Evolutionary conservation across 2,329 filamentous ascomycete genomes (phyloP), one percentile per base, ranked within the genome.

Genomic region (Aureobasidium zeae): DNA sequence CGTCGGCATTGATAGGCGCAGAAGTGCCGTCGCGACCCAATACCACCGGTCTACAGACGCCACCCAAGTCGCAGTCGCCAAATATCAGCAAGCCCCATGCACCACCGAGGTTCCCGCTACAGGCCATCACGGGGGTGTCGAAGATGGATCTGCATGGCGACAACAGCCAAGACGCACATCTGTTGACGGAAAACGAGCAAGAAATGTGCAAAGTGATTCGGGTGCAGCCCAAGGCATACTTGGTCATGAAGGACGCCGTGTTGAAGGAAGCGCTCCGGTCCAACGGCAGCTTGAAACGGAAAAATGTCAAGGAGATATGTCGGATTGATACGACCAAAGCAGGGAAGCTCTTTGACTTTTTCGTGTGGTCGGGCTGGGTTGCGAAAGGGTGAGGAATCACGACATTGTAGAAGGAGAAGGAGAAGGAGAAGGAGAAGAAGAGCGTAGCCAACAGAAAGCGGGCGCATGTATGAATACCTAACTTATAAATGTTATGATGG

Each of bases 181-280:
- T 98, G 0, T 69, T 98, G 31, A 86, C 83, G 1, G 73, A 79
- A 1, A 86, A 93, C 51, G 91, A 98, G 62, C 70, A 77, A 4
- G 86, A 94, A 56, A 68, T 98, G 0, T 98, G 91, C 66, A 84
- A 85, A 53, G 74, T 83, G 29, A 74, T 94, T 11, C 77, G 87
- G 30, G 67, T 98, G 41, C 83, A 91, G 62, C 91, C 91, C 1
- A 98, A 98, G 67, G 86, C 91, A 1, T 98, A 95, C 61, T 65
- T 95, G 4, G 86, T 86, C 57, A 86, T 96, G 63, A 98, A 98
- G 64, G 87, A 95, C 61, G 80, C 84, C 49, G 71, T 96, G n/a
- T 65, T 96, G 41, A 85, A 86, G 55, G 89, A 96, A 60, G 86
- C 89, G 0, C 76, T 94, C 60, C 91, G 89, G 65, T 80, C 81